These are phyloP conservation scores for Rhizomucor miehei DNA, from an alignment of 371 early-diverging fungal genomes.

Conservation along the genomic window DNA sequence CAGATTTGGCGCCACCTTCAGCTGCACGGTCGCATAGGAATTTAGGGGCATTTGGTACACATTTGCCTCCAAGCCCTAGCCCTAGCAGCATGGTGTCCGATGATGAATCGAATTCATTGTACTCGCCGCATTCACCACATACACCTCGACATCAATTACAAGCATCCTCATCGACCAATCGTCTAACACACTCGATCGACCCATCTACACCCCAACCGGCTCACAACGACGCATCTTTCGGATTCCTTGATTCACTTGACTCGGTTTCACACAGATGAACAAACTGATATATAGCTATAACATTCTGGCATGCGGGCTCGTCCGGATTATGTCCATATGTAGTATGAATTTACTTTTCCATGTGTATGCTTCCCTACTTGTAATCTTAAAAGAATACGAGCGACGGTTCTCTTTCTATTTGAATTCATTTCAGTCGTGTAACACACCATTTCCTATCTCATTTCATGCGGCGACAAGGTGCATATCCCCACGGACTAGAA, in stretches of 20 bases:
- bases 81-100: constrained; percentile 17
- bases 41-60: constrained; percentile 9
- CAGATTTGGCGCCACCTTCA: constrained; percentile 8
- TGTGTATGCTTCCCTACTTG: no score
- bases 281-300: no score
- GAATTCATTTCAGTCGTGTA: no score
- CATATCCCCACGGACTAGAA: background rate
- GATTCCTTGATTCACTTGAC: no score
- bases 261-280: no score
- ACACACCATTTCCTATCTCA: background rate
- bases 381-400: no score
- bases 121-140: constrained; percentile 20
- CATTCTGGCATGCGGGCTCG: no score
- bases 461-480: background rate
- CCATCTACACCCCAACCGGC: background rate
- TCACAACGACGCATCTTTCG: background rate
- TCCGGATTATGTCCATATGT: no score
- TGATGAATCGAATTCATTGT: constrained; percentile 17
- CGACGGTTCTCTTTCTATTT: no score
- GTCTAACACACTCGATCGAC: background rate
- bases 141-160: constrained; percentile 10
- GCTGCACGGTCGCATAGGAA: constrained; percentile 3
- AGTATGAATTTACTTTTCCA: no score
- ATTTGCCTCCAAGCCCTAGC: constrained; percentile 17
- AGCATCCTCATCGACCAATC: background rate